A percentile compares a stretch with the other conserved stretches of the same genome.
phyloP scores from a whole-genome alignment of 2,329 filamentous ascomycete genomes.

The Cucurbitaria berberidis region DNA sequence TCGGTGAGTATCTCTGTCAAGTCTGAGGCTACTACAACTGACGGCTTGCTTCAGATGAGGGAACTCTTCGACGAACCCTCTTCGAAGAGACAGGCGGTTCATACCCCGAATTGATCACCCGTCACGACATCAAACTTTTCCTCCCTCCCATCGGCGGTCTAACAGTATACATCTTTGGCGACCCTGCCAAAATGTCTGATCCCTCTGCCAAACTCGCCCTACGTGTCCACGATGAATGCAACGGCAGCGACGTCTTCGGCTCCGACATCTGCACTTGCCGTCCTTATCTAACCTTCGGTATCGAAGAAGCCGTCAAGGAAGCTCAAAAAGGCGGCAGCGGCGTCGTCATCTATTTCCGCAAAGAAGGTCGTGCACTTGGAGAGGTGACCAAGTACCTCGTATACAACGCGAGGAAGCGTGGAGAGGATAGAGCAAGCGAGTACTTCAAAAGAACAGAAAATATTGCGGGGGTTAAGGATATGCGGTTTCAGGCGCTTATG shows the following conservation, averaged over 20 bases:
- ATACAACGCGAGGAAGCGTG: slow-evolving; percentile 79
- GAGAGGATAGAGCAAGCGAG: slow-evolving; percentile 79
- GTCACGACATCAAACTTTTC: slow-evolving; percentile 93
- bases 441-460: slow-evolving; percentile 99
- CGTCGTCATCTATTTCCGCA: slow-evolving; percentile 98
- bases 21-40: neutral
- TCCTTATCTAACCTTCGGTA: slow-evolving; percentile 94
- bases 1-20: slow-evolving; percentile 60
- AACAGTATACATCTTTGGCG: slow-evolving; percentile 96
- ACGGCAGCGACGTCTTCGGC: slow-evolving; percentile 96
- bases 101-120: slow-evolving; percentile 95
- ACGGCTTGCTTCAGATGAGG: slow-evolving; percentile 69
- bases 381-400: slow-evolving; percentile 92
- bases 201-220: slow-evolving; percentile 80
- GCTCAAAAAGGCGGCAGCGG: slow-evolving; percentile 92
- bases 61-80: slow-evolving; percentile 79
- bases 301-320: slow-evolving; percentile 96
- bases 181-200: slow-evolving; percentile 92
- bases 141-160: slow-evolving; percentile 93
- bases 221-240: slow-evolving; percentile 87
- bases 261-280: slow-evolving; percentile 97
- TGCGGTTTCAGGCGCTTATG: slow-evolving; percentile 98
- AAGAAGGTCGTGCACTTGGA: slow-evolving; percentile 91
- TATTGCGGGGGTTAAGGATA: slow-evolving; percentile 93
- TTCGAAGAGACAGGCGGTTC: slow-evolving; percentile 97